Evolutionary conservation across 2,329 filamentous ascomycete species (phyloP).

Genomic region (Pseudonectria foliicola): DNA sequence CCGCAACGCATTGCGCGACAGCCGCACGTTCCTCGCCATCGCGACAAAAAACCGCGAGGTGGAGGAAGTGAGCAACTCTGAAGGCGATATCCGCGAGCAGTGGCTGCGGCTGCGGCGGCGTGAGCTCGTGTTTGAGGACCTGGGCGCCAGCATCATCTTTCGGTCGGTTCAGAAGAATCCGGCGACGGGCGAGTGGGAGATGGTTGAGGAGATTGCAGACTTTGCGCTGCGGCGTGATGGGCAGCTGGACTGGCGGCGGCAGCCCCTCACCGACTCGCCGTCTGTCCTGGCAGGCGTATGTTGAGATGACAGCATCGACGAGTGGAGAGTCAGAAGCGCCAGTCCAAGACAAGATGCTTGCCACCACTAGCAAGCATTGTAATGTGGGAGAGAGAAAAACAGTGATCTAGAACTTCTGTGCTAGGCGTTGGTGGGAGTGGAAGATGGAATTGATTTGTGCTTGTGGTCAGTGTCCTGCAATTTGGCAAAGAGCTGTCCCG

Average conservation of each 20-base stretch:
- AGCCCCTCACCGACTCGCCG: no score
- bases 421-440: no score
- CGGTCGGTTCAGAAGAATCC: constrained; percentile 27
- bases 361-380: no score
- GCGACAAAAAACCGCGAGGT: constrained; percentile 30
- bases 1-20: constrained; percentile 38
- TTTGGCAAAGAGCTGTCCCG: no score
- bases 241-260: constrained; percentile 26
- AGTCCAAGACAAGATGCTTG: no score
- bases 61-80: constrained; percentile 25
- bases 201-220: constrained; percentile 31
- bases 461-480: no score
- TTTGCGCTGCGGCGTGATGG: constrained; percentile 25
- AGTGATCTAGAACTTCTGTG: no score
- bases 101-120: constrained; percentile 32
- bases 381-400: no score
- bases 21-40: constrained; percentile 32
- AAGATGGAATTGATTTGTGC: no score
- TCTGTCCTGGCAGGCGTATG: no score
- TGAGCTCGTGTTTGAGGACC: constrained; percentile 33
- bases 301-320: no score
- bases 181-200: constrained; percentile 26
- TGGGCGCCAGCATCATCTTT: constrained; percentile 30
- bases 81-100: constrained; percentile 28
- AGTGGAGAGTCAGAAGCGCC: no score